Evolutionary conservation across 176 grass and related monocot species (phyloP).

Genomic region (Cymbopogon citratus): DNA sequence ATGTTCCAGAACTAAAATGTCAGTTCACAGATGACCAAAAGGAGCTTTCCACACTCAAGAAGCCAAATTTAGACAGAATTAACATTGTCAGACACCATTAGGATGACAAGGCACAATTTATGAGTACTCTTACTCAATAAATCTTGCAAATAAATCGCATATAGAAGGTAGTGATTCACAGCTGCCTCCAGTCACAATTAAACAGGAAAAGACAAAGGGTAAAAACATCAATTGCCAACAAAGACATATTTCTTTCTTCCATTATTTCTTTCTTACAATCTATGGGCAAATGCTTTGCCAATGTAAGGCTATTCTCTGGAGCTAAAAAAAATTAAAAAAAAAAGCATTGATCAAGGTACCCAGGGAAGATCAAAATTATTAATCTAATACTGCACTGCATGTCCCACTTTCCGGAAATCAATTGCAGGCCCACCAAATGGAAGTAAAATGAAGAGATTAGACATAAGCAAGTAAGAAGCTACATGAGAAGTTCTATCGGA

Average conservation of each 20-base stretch:
- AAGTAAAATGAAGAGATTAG: constrained; percentile 45
- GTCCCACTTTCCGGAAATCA: constrained; percentile 38
- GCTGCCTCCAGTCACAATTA: not conserved
- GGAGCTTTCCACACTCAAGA: not conserved
- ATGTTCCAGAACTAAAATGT: not conserved
- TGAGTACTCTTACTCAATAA: not conserved
- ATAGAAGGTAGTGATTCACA: constrained; percentile 12
- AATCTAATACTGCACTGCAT: constrained; percentile 39
- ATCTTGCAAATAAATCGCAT: constrained; percentile 18
- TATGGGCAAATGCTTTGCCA: constrained; percentile 39
- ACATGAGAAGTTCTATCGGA: constrained; percentile 41
- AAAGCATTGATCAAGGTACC: constrained; percentile 36
- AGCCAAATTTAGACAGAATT: not conserved
- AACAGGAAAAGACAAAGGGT: constrained; percentile 2
- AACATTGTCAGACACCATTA: not conserved
- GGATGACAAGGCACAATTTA: not conserved
- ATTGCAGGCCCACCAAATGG: constrained; percentile 37
- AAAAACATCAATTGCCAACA: constrained; percentile 10
- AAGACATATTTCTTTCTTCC: constrained; percentile 33
- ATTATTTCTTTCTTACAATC: constrained; percentile 48
- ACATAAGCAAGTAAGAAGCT: constrained; percentile 38
- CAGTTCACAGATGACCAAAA: constrained; percentile 10
- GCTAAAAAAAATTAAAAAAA: constrained; percentile 36
- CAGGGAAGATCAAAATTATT: constrained; percentile 42
- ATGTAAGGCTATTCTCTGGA: constrained; percentile 34